A percentile compares a stretch with the other conserved stretches of the same genome.
Evolutionary conservation across 73 alveolate genomes (phyloP).

Genomic region (Paraurostyla sp.): DNA sequence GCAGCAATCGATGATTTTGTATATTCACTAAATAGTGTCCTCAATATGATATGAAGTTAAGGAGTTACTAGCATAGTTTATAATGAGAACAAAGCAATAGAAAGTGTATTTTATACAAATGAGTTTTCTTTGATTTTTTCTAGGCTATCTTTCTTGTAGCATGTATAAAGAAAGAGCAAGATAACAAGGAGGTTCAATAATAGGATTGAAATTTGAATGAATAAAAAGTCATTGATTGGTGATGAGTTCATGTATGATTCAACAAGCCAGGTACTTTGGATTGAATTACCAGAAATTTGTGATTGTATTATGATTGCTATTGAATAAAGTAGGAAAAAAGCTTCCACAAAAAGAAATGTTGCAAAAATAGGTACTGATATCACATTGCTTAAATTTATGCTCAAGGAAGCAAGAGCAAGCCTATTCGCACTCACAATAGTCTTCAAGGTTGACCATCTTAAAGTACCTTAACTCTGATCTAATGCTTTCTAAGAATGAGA

Average conservation of each 20-base stretch:
- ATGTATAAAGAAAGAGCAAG: background rate
- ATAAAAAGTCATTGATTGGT: conserved; percentile 3
- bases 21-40: background rate
- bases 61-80: background rate
- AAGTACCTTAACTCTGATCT: background rate
- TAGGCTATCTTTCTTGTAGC: conserved; percentile 1
- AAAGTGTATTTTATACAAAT: background rate
- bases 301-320: background rate
- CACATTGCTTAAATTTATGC: conserved; percentile 1
- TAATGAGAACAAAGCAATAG: background rate
- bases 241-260: background rate
- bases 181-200: background rate
- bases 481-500: background rate
- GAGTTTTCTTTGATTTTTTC: background rate
- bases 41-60: background rate
- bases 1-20: background rate
- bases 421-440: background rate
- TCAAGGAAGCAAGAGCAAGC: background rate
- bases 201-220: background rate
- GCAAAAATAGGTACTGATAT: conserved; percentile 6
- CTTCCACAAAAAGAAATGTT: background rate
- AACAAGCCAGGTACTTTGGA: conserved; percentile 1
- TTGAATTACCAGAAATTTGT: background rate
- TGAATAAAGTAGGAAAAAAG: background rate
- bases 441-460: background rate